Evolutionary conservation across 2,329 filamentous ascomycete species (phyloP), one percentile per base, ranked within the genome.

Genomic region (Aspergillus pseudoterreus): DNA sequence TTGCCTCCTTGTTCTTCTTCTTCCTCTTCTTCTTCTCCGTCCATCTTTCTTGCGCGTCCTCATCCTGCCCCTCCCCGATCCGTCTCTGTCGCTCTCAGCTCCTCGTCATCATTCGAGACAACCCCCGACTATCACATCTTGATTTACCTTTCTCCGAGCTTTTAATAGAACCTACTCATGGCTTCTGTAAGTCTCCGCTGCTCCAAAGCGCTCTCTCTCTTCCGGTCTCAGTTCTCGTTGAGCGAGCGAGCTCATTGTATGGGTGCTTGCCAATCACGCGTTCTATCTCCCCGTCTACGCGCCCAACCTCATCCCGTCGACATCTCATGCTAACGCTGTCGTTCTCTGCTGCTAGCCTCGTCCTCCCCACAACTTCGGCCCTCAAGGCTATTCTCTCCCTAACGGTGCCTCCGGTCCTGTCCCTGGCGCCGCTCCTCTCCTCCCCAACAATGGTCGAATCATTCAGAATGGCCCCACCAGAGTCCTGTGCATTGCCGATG

Each of bases 401-500:
- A 78, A 78, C 67, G 76, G 76, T 61, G 66, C 72, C 43, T 61
- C 66, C 56, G 71, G 68, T 53, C 72, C 72, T 51, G 71, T 72
- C 27, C 74, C 74, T 53, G 75, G 74, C 57, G 75, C 74, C 54
- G 70, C 74, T 51, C 72, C 75, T 61, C 72, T 77, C 53, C 71
- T 78, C 41, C 75, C 75, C 27, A 78, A 78, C 64, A 77, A 77
- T 63, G 75, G 75, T 57, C 70, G 75, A 58, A 61, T 78, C 46
- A 74, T 78, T 55, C 76, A 78, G 61, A 74, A 69, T 45, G 76
- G 75, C 32, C 69, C 72, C 15, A 70, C 71, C 55, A 71, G 76
- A 57, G 71, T 78, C 44, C 60, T 78, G 47, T 78, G 76, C 57
- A 75, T 78, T 62, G 76, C 76, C 32, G 76, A 78, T 65, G 76